These are phyloP conservation scores for Mrakia gelida DNA, from an alignment of 768 basidiomycete genomes.

Conservation along the genomic window DNA sequence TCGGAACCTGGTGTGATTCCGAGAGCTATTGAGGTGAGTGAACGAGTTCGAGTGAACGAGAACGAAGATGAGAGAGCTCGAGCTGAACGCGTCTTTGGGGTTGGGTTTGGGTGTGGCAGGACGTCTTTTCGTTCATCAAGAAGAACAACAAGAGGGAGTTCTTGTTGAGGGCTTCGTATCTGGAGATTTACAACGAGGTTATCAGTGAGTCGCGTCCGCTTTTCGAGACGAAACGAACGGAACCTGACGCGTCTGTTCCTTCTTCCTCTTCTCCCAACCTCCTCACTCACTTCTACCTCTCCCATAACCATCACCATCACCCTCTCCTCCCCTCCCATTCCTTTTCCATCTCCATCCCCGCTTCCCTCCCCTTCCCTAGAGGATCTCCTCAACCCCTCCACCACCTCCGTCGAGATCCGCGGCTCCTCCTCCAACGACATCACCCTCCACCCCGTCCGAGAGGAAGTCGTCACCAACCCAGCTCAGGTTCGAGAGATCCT, in stretches of 20 bases:
- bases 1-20: conserved; percentile 92
- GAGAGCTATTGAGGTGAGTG: conserved; percentile 63
- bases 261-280: too few species aligned
- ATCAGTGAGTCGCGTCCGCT: conserved; percentile 21
- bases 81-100: neutral
- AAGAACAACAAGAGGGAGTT: conserved; percentile 74
- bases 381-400: conserved; percentile 65
- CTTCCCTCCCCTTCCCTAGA: neutral
- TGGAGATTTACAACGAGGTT: conserved; percentile 85
- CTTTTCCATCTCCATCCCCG: neutral
- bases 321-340: neutral
- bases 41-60: too few species aligned
- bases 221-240: too few species aligned
- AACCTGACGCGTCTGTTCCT: too few species aligned
- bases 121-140: conserved; percentile 80
- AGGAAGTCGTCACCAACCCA: conserved; percentile 89
- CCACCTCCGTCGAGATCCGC: conserved; percentile 43
- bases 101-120: conserved; percentile 42
- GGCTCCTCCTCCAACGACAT: conserved; percentile 26
- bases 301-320: neutral
- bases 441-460: conserved; percentile 58
- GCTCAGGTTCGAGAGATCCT: conserved; percentile 81
- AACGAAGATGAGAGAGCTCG: neutral
- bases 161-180: conserved; percentile 89
- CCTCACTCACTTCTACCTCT: too few species aligned